These are phyloP conservation scores for Debaryomyces sp. DNA, from an alignment of 1,139 yeast species.

Conservation along the genomic window DNA sequence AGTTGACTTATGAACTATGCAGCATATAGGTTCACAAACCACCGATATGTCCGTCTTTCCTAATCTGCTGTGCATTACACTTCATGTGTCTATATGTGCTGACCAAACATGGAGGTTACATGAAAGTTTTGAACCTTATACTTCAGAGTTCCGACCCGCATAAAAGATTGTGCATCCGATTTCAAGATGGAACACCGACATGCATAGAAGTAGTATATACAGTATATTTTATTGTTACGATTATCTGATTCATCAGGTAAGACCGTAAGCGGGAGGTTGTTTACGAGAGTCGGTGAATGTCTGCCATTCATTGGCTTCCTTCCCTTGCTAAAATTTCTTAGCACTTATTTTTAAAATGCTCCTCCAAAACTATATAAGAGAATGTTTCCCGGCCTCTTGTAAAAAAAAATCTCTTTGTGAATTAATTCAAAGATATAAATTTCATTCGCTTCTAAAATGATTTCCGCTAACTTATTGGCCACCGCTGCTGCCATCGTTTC, in stretches of 20 bases:
- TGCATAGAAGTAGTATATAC: background rate
- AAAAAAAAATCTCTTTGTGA: too few species aligned
- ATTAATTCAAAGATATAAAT: background rate
- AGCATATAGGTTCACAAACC: background rate
- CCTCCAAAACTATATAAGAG: background rate
- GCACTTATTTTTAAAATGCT: background rate
- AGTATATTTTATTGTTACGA: background rate
- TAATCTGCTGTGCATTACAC: too few species aligned
- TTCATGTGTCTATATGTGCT: background rate
- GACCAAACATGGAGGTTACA: background rate
- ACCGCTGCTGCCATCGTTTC: constrained; percentile 1
- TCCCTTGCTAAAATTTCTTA: background rate
- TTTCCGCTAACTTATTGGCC: constrained; percentile 7
- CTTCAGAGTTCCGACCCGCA: background rate
- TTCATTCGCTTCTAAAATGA: constrained; percentile 3
- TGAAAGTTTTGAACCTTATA: background rate
- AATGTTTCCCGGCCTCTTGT: background rate
- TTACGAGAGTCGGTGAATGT: background rate
- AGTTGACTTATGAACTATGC: background rate
- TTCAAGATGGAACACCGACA: background rate
- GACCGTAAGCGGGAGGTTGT: background rate
- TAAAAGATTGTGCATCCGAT: background rate
- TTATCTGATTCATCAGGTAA: background rate
- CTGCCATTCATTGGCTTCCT: background rate
- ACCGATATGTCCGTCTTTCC: background rate